Conservation (phyloP, 257 asterid genomes). For the Phtheirospermum japonicum region DNA sequence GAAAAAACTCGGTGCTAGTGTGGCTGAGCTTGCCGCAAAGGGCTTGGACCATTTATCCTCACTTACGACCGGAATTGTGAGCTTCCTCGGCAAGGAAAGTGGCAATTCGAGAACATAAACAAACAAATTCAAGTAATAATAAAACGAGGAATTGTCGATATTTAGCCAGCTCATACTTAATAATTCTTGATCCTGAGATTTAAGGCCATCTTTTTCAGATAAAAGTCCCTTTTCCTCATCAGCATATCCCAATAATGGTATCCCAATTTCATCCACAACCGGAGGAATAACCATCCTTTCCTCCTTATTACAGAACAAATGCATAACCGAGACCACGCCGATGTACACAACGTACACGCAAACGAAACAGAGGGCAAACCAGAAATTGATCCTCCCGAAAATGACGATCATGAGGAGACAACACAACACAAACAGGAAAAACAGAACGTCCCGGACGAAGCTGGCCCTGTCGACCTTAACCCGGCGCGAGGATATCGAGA, state of each 20-base stretch:
- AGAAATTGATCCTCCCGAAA: constrained; percentile 41
- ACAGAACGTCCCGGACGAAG: constrained; percentile 67
- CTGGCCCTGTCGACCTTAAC: constrained; percentile 43
- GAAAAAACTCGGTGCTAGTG: constrained; percentile 50
- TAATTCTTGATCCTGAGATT: background rate
- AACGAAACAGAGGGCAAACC: constrained; percentile 51
- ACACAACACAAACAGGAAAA: constrained; percentile 51
- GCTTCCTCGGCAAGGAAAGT: constrained; percentile 58
- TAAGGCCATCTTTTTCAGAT: background rate
- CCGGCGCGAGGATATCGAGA: constrained; percentile 38
- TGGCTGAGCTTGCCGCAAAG: constrained; percentile 41
- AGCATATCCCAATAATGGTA: constrained; percentile 40
- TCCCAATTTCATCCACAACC: constrained; percentile 11
- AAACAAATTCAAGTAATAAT: constrained; percentile 13
- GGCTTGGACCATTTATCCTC: constrained; percentile 75
- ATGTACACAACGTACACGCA: constrained; percentile 53
- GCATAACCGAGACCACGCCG: constrained; percentile 53
- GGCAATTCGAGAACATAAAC: constrained; percentile 53
- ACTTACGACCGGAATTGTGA: constrained; percentile 61
- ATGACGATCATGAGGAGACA: constrained; percentile 46
- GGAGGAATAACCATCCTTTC: constrained; percentile 16
- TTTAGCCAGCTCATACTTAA: background rate
- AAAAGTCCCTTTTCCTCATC: constrained; percentile 44
- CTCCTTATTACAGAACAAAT: constrained; percentile 33
- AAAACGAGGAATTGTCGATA: background rate